Base-by-base conservation (phyloP, 495 filamentous ascomycete genomes). In the Hypoxylon lienhwacheense region DNA sequence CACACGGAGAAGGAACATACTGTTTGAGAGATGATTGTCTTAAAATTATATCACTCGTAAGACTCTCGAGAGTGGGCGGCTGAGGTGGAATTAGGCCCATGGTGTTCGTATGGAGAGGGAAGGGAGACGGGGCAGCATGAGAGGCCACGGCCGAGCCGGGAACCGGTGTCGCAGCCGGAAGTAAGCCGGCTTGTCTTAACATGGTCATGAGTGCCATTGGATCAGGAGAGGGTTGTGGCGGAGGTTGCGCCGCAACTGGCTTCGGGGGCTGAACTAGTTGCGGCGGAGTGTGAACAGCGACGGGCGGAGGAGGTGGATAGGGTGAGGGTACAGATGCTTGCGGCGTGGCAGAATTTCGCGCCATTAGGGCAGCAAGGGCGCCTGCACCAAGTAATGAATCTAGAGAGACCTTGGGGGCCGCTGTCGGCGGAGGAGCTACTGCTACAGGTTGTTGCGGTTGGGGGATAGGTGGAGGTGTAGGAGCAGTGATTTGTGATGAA, bases 21-120 rank as follows among this genome's bases (percentile, higher is more conserved):
- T 84, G 83, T 47, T 91, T 92, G 16, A 96, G 79, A 40, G 89
- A 90, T 7, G 82, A 77, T 16, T 85, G 78, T 47, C 77, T 86
- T 70, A 91, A 73, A 58, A 84, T 77, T 43, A 90, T 82, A 65
- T 84, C 82, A 61, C 82, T 80, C 35, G 74, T 70, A 28, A 73
- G 55, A 24, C 70, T 66, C 7, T 66, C 66, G 20, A 75, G 45
- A 28, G 61, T 50, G 1, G 42, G 33, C 1, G 45, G 63, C 14
- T 41, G 49, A 31, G 50, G 47, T 16, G 46, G 54, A 26, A 31
- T 46, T 17, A 29, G 28, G 8, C 10, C 28, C 28, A 10, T n/a
- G 2, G 61, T 47, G 42, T 61, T 59, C 37, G 61, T 50, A 16
- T 58, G 46, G 55, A 72, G 64, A 24, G 65, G 59, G 34, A 61